Percentiles rank a stretch among this genome's conserved stretches.
Evolutionary conservation across 176 grass and related monocot species (phyloP).

Genomic region (Carex kokanica): DNA sequence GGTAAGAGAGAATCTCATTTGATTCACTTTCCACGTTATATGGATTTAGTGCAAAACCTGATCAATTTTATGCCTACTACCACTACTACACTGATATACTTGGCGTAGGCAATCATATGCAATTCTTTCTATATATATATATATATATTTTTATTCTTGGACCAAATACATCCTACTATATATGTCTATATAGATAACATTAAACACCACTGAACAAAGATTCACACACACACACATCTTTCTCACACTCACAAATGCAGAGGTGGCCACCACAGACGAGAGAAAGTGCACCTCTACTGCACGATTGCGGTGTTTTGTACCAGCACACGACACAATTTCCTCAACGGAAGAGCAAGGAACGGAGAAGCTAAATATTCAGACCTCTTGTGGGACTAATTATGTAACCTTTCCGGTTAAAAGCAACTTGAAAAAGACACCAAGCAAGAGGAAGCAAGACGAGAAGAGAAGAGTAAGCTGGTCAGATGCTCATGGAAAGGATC

Average conservation of each 20-base stretch:
- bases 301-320: not conserved
- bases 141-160: no score
- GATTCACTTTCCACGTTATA: not conserved
- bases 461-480: constrained; percentile 43
- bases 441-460: not conserved
- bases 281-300: not conserved
- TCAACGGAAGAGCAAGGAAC: not conserved
- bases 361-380: not conserved
- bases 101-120: not conserved
- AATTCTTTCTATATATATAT: no score
- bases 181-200: not conserved
- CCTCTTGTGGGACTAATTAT: not conserved
- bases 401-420: not conserved
- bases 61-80: not conserved
- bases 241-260: not conserved
- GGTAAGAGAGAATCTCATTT: not conserved
- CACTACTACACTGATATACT: not conserved
- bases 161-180: not conserved
- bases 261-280: not conserved
- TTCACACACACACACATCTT: not conserved
- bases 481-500: constrained; percentile 43
- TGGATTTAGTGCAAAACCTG: not conserved
- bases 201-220: not conserved
- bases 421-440: not conserved
- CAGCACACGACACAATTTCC: not conserved